Base-by-base conservation (phyloP, 345 rosid species). In the Eucalyptus pauciflora region DNA sequence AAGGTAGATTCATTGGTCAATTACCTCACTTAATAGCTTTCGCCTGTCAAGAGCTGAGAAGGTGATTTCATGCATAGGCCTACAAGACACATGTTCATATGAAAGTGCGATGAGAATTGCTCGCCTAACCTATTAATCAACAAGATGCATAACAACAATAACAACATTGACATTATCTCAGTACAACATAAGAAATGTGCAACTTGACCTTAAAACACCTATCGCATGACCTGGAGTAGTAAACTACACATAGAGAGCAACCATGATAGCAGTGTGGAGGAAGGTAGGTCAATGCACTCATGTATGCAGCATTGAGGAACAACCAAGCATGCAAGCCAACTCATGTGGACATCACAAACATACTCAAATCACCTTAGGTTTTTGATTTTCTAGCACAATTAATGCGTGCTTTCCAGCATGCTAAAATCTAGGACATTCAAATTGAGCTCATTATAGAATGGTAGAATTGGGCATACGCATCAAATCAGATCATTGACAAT, bases 1-100 rank as follows among this genome's bases (percentile, higher is more conserved):
- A 86, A 79, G 87, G 54, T 67, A 64, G 86, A 86, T 29, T 76
- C 48, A 76, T 76, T 11, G 46, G 48, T 76, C 83, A 85, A 92
- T 94, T 91, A 97, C 99, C 99, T 98, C 93, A 90, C 97, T 95
- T 31, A 97, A 97, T 89, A 97, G 98, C 93, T 97, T 98, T 13
- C 96, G 99, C 94, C 93, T 94, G 95, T 98, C 99, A 88, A 96
- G 91, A n/a, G 99, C 95, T 86, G 99, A 94, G 93, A 98, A 97
- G 88, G 99, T 98, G 89, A 98, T 96, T 93, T 96, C 99, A 48
- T 96, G 99, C 99, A 97, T 97, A 83, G 98, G 96, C 94, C 99
- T 97, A 88, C 92, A 96, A 89, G 92, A 93, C 89, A 25, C 54
- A 50, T 13, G 31, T 22, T 22, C n/a, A 88, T 13, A 76, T 6